These are phyloP conservation scores for Dissophora ornata DNA, from an alignment of 192 early-diverging fungal genomes.

Conservation along the genomic window DNA sequence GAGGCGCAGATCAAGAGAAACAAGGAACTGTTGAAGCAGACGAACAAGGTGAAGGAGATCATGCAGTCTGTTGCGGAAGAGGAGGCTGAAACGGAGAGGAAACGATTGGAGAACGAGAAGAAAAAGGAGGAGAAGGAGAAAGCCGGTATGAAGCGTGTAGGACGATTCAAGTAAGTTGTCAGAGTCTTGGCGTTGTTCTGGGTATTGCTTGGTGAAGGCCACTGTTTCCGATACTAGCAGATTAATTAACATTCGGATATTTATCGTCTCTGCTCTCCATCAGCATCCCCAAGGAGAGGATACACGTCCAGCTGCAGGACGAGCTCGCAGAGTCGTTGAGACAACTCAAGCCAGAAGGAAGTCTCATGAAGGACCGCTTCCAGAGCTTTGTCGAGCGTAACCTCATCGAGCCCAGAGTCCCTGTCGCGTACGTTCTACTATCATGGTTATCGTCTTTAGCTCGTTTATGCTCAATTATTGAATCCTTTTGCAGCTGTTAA, in stretches of 20 bases:
- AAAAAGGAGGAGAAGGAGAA: constrained; percentile 50
- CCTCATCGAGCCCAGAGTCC: constrained; percentile 64
- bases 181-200: too few relatives aligned
- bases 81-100: constrained; percentile 48
- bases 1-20: constrained; percentile 54
- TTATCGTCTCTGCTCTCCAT: too few relatives aligned
- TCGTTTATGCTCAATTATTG: neutral
- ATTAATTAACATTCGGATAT: too few relatives aligned
- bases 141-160: constrained; percentile 51
- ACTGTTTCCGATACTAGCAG: too few relatives aligned
- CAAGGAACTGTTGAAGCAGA: constrained; percentile 61
- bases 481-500: too few relatives aligned
- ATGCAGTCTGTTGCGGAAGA: constrained; percentile 56
- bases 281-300: constrained; percentile 55
- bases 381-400: constrained; percentile 65
- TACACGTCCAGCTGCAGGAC: constrained; percentile 57
- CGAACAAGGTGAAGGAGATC: constrained; percentile 63
- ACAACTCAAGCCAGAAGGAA: constrained; percentile 69
- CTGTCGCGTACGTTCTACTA: constrained; percentile 49
- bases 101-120: constrained; percentile 34
- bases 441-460: neutral
- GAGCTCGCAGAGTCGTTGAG: constrained; percentile 66
- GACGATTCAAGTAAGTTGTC: constrained; percentile 54
- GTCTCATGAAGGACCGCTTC: constrained; percentile 66
- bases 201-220: too few relatives aligned